Conservation (phyloP, 2,329 filamentous ascomycete species). For the Pezicula rhizophila region DNA sequence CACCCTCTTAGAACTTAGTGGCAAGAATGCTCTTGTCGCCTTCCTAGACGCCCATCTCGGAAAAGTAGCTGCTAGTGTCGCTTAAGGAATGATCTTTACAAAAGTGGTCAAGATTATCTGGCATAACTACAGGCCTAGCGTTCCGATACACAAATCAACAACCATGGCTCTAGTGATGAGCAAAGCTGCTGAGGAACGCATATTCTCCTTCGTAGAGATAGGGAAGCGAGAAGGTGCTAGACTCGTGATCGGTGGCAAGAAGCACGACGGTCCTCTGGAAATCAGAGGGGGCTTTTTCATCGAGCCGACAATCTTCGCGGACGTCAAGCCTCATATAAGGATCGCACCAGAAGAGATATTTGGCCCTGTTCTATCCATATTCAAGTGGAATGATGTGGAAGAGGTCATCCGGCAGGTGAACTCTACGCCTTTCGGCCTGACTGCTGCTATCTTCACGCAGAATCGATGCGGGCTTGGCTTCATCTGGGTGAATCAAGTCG, state of each 20-base stretch:
- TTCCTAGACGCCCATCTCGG: too few species aligned
- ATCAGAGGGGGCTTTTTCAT: conserved; percentile 59
- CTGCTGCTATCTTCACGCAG: conserved; percentile 45
- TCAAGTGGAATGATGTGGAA: conserved; percentile 47
- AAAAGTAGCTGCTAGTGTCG: too few species aligned
- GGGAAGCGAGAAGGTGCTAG: conserved; percentile 62
- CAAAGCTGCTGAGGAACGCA: too few species aligned
- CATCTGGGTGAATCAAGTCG: conserved; percentile 18
- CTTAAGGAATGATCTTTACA: too few species aligned
- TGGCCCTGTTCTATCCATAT: conserved; percentile 40
- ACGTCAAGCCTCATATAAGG: conserved; percentile 41
- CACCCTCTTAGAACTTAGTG: too few species aligned
- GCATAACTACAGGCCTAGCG: too few species aligned
- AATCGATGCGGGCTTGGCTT: conserved; percentile 1
- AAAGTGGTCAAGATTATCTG: too few species aligned
- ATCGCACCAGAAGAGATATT: conserved; percentile 44
- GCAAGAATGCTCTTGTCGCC: too few species aligned
- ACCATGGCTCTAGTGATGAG: too few species aligned
- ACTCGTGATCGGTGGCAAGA: conserved; percentile 53
- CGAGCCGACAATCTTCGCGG: conserved; percentile 41
- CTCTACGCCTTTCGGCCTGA: conserved; percentile 44
- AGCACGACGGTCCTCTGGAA: conserved; percentile 38
- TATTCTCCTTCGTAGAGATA: conserved; percentile 52
- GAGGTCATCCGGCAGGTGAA: conserved; percentile 44
- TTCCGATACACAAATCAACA: too few species aligned